Evolutionary conservation across 1,284 basidiomycete genomes (phyloP).

Genomic region (Schizopora paradoxa): DNA sequence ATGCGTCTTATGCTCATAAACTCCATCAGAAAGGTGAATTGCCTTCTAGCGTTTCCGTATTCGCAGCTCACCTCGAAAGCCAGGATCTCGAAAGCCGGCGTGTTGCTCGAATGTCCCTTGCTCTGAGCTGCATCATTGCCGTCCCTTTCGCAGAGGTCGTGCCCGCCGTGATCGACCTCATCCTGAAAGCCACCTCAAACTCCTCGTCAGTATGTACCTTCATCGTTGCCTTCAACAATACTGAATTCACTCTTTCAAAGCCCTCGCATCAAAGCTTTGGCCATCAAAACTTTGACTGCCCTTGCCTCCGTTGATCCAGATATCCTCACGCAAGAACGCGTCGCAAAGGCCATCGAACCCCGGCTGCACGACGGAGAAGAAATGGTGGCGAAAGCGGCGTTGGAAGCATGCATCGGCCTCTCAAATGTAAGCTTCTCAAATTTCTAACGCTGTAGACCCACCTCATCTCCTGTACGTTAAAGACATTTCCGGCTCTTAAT

Average conservation of each 20-base stretch:
- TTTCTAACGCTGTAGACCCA: too few relatives aligned
- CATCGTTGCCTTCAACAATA: not conserved
- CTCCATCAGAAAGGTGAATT: slow-evolving; percentile 66
- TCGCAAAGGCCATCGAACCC: slow-evolving; percentile 38
- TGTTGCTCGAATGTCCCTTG: slow-evolving; percentile 57
- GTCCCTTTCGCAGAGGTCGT: slow-evolving; percentile 58
- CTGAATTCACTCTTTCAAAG: slow-evolving; percentile 31
- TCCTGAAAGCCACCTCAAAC: slow-evolving; percentile 60
- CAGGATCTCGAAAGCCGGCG: slow-evolving; percentile 62
- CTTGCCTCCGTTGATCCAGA: slow-evolving; percentile 44
- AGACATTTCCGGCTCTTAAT: too few relatives aligned
- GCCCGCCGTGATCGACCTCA: slow-evolving; percentile 63
- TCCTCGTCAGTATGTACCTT: slow-evolving; percentile 59
- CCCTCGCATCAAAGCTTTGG: slow-evolving; percentile 52
- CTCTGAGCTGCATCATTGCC: slow-evolving; percentile 59
- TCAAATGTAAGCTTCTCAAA: too few relatives aligned
- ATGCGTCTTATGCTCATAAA: slow-evolving; percentile 79
- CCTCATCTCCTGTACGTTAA: too few relatives aligned
- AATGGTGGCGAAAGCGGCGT: slow-evolving; percentile 44
- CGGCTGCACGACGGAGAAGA: slow-evolving; percentile 44
- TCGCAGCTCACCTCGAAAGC: slow-evolving; percentile 9
- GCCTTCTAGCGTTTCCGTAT: not conserved
- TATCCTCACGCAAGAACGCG: slow-evolving; percentile 35
- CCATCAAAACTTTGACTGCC: slow-evolving; percentile 52
- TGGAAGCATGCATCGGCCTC: slow-evolving; percentile 27